Evolutionary conservation across 371 early-diverging fungal genomes (phyloP), one percentile per base, ranked within the genome.

Genomic region (Mucor sp.): DNA sequence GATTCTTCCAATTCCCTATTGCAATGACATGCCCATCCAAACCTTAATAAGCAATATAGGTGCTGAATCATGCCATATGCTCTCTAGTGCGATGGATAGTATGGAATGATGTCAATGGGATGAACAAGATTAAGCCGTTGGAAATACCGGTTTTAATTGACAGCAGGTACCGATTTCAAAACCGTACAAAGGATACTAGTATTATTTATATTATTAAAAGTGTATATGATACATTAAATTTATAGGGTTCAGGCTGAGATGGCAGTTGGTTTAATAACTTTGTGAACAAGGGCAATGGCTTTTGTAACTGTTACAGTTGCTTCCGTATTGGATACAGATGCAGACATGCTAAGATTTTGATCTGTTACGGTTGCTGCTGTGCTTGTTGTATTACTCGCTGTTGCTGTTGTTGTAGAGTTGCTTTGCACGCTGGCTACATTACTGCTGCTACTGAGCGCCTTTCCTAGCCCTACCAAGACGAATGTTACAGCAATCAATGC

Each of bases 401-500:
- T 21, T 0, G 50, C 3, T 25, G 55, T 55, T 15, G 8, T 17
- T n/a, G 30, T 57, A 2, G 57, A 57, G 8, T 57, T 28, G 17
- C 19, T 48, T 48, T 58, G 37, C 7, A 47, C 33, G 11, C 23
- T 48, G 1, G 39, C n/a, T 47, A 27, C 19, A n/a, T 39, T 23
- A 1, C 44, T 35, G 27, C 33, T 44, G 6, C 35, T 25, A 19
- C 47, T 25, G 43, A 58, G 21, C 4, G 65, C 60, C 53, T 69
- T 65, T 32, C 69, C 69, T 37, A 69, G 35, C 1, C 69, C 69
- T 1, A 69, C 61, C 25, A 69, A 55, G 2, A 69, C 57, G 57
- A 69, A 69, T 14, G 65, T 64, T 19, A 69, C 25, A 1, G 62
- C 70, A 32, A 70, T 70, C 27, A 66, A 50, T 17, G 53, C 39